A percentile compares a stretch with the other conserved stretches of the same genome.
phyloP scores from a whole-genome alignment of 106 monocot genomes.

The Dendrobium nobile region DNA sequence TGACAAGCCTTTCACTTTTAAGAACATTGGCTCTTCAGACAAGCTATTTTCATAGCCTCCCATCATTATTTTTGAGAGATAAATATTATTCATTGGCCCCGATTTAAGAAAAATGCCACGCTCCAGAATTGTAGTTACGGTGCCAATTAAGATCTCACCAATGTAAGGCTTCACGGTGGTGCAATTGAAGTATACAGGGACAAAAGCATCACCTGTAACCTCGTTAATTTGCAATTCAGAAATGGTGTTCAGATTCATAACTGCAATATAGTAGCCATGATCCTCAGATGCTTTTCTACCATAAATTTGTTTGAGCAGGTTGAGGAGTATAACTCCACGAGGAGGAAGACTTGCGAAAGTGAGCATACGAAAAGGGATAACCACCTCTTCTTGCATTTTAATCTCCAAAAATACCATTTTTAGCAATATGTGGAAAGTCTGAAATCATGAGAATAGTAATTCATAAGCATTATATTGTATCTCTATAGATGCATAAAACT shows the following conservation, averaged over 20 bases:
- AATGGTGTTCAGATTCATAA: constrained; percentile 31
- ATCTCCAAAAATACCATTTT: too few relatives aligned
- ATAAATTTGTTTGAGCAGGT: too few relatives aligned
- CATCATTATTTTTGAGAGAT: constrained; percentile 51
- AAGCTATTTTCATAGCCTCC: constrained; percentile 38
- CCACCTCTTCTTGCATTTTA: too few relatives aligned
- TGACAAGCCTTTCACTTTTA: too few relatives aligned
- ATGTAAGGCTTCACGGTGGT: constrained; percentile 34
- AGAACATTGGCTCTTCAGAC: constrained; percentile 15
- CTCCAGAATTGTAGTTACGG: constrained; percentile 47
- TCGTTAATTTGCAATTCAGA: constrained; percentile 52
- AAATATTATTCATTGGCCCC: constrained; percentile 51
- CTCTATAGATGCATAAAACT: too few relatives aligned
- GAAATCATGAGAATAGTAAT: too few relatives aligned
- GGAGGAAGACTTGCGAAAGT: too few relatives aligned
- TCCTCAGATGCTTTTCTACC: constrained; percentile 44
- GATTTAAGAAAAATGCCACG: constrained; percentile 60
- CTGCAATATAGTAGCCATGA: constrained; percentile 59
- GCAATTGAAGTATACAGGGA: constrained; percentile 26
- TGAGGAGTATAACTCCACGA: too few relatives aligned
- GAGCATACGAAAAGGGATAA: too few relatives aligned
- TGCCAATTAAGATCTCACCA: constrained; percentile 17
- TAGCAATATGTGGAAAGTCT: too few relatives aligned
- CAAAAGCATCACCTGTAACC: constrained; percentile 53
- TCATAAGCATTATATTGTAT: too few relatives aligned